Percentiles rank a stretch among this genome's conserved stretches.
Evolutionary conservation across 2,329 filamentous ascomycete genomes (phyloP).

Genomic region (Calonectria pauciramosa): DNA sequence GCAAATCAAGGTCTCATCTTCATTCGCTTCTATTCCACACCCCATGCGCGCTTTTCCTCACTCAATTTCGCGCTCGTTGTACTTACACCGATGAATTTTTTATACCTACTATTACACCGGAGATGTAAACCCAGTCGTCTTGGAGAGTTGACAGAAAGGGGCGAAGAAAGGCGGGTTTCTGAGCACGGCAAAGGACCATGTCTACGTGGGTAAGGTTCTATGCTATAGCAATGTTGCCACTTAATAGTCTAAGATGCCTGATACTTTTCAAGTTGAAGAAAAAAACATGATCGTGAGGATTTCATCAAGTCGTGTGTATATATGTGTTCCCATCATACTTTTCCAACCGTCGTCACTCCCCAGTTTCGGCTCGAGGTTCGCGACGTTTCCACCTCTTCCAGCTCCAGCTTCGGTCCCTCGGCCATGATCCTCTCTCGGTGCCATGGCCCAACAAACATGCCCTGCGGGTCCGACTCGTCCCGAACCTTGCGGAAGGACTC

Average conservation of each 20-base stretch:
- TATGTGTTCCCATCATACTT: conserved; percentile 27
- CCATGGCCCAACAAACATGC: conserved; percentile 94
- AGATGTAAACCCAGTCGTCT: conserved; percentile 15
- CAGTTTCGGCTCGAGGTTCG: conserved; percentile 41
- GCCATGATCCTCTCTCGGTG: conserved; percentile 77
- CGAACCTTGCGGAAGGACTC: conserved; percentile 77
- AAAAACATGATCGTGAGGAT: not conserved
- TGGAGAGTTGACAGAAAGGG: not conserved
- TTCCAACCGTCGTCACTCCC: conserved; percentile 46
- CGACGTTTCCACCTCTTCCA: conserved; percentile 54
- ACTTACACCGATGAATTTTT: conserved; percentile 20
- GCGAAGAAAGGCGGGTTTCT: not conserved
- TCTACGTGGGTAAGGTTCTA: conserved; percentile 19
- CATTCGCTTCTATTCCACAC: conserved; percentile 22
- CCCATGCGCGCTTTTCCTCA: not conserved
- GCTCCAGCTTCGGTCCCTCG: conserved; percentile 48
- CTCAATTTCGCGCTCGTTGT: conserved; percentile 10
- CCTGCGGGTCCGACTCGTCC: conserved; percentile 80
- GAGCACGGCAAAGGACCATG: not conserved
- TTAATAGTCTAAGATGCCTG: conserved; percentile 21
- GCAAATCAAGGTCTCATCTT: conserved; percentile 22
- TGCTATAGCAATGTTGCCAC: conserved; percentile 19
- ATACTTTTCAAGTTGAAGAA: not conserved
- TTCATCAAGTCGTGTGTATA: conserved; percentile 16
- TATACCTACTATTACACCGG: conserved; percentile 9